A percentile compares a stretch with the other conserved stretches of the same genome.
Conservation (phyloP, 139 green algal species). For the Edaphochlamys debaryana region DNA sequence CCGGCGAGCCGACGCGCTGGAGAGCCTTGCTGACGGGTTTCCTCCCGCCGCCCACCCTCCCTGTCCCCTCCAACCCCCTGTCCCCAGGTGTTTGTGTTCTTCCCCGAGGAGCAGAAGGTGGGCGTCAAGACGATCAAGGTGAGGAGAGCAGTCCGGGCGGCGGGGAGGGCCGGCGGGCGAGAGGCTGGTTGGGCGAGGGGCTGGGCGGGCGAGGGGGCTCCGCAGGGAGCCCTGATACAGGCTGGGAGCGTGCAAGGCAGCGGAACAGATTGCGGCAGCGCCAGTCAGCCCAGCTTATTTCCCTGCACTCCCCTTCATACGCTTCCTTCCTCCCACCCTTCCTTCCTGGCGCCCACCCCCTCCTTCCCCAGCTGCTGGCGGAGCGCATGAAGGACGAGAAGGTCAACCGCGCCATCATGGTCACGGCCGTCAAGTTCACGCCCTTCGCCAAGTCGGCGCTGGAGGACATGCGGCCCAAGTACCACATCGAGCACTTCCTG, state of each 20-base stretch:
- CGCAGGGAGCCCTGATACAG: too few relatives aligned
- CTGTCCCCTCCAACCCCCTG: too few relatives aligned
- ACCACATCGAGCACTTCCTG: constrained; percentile 90
- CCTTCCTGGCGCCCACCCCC: neutral
- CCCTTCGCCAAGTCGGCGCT: constrained; percentile 61
- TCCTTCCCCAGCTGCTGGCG: constrained; percentile 57
- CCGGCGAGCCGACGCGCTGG: too few relatives aligned
- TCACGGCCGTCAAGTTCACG: constrained; percentile 75
- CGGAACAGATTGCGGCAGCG: too few relatives aligned
- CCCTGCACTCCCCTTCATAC: neutral
- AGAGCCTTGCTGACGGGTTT: too few relatives aligned
- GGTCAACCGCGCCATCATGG: constrained; percentile 89
- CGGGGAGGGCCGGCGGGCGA: neutral
- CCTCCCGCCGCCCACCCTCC: too few relatives aligned
- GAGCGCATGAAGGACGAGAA: constrained; percentile 92
- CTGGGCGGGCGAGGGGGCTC: too few relatives aligned
- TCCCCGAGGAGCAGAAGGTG: constrained; percentile 92
- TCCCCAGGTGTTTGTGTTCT: constrained; percentile 97
- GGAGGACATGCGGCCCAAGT: constrained; percentile 71
- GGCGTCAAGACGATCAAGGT: constrained; percentile 98
- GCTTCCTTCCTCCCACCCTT: neutral
- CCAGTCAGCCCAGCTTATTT: too few relatives aligned
- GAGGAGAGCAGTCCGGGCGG: neutral
- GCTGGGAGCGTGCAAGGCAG: too few relatives aligned
- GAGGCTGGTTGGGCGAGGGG: too few relatives aligned